Conservation (phyloP, 441 rosid species). For the Mallotus repandus region DNA sequence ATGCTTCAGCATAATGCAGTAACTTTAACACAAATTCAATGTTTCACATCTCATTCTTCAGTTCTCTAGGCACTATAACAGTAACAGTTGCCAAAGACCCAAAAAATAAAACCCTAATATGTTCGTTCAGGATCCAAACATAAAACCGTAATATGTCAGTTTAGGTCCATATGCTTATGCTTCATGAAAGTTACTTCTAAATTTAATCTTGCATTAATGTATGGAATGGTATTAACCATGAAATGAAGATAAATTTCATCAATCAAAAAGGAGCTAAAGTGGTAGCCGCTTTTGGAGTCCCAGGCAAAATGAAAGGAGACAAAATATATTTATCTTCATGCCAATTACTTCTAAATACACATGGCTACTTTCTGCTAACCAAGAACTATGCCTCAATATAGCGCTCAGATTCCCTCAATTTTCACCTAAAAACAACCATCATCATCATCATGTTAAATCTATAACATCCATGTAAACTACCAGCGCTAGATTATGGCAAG, state of each 20-base stretch:
- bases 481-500: too few relatives aligned
- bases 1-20: slow-evolving; percentile 6
- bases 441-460: too few relatives aligned
- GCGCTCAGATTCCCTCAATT: background rate
- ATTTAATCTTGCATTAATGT: background rate
- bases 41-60: slow-evolving; percentile 3
- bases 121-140: too few relatives aligned
- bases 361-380: background rate
- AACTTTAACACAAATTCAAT: background rate
- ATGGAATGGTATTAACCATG: background rate
- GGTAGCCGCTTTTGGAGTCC: background rate
- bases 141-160: too few relatives aligned
- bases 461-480: too few relatives aligned
- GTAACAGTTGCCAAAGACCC: background rate
- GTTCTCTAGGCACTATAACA: too few relatives aligned
- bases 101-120: too few relatives aligned
- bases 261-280: background rate
- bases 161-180: background rate
- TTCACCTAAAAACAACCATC: background rate
- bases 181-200: background rate
- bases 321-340: background rate
- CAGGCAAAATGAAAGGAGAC: background rate
- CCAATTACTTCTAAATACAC: background rate
- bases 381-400: background rate
- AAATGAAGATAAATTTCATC: background rate